Percentiles rank a stretch among this genome's conserved stretches.
Conservation (phyloP, 2,329 filamentous ascomycete species). For the Aspergillus tubingensis region DNA sequence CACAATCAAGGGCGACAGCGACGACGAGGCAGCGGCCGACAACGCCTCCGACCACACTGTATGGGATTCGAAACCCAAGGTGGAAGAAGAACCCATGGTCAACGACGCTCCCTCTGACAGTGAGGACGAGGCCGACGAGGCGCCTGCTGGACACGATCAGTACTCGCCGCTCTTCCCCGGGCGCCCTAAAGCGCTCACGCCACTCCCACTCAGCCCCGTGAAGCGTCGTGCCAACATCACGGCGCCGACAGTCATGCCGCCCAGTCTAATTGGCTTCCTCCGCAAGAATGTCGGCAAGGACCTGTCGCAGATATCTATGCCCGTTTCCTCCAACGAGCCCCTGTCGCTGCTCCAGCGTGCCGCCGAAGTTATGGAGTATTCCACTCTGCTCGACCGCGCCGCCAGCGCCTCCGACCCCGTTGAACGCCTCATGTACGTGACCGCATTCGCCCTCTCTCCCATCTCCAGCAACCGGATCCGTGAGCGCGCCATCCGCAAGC, state of each 20-base stretch:
- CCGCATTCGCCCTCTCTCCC: slow-evolving; percentile 86
- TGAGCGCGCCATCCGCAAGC: slow-evolving; percentile 90
- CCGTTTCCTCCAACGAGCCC: slow-evolving; percentile 93
- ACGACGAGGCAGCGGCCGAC: slow-evolving; percentile 60
- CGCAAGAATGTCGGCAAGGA: slow-evolving; percentile 99
- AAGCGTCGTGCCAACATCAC: slow-evolving; percentile 70
- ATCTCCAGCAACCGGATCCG: slow-evolving; percentile 81
- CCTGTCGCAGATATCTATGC: slow-evolving; percentile 94
- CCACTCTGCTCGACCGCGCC: slow-evolving; percentile 76
- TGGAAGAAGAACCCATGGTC: slow-evolving; percentile 54
- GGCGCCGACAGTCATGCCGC: slow-evolving; percentile 74
- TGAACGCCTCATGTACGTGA: slow-evolving; percentile 79
- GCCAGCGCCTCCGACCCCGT: slow-evolving; percentile 56
- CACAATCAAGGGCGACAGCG: slow-evolving; percentile 71
- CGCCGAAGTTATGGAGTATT: slow-evolving; percentile 90
- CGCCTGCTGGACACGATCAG: slow-evolving; percentile 38
- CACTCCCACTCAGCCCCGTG: slow-evolving; percentile 71
- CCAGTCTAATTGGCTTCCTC: slow-evolving; percentile 89
- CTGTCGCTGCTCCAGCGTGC: slow-evolving; percentile 83
- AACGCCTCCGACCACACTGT: slow-evolving; percentile 31
- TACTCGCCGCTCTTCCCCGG: slow-evolving; percentile 66
- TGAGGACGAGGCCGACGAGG: slow-evolving; percentile 53
- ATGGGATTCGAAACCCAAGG: slow-evolving; percentile 49
- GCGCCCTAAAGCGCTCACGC: slow-evolving; percentile 73
- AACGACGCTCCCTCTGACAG: slow-evolving; percentile 66